Base-by-base conservation (phyloP, 225 moss, liverwort and hornwort species). In the Bryoerythrophyllum caledonicum region DNA sequence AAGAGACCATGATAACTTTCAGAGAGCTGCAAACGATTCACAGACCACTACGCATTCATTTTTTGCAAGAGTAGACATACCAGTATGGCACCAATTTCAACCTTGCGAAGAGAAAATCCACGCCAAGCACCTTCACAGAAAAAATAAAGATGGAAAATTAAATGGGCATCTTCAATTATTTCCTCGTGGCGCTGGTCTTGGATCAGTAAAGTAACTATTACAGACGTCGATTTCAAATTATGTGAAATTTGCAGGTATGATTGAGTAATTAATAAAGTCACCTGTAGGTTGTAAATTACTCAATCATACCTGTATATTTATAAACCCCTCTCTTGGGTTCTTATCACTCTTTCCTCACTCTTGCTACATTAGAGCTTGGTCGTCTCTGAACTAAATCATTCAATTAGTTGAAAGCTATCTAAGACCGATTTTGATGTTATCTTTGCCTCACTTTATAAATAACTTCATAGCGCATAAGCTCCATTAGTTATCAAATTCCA, bases 41-140 rank as follows among this genome's bases (percentile, higher is more conserved):
- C 32, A 28, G 32, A 74, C 30, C n/a, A 43, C 9, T 24, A 14
- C 48, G 56, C 2, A 9, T 60, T 57, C 40, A 59, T 48, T 44
- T 25, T 28, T 27, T 41, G 12, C 7, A 44, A 53, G 40, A 19
- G 49, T 61, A 60, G 30, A 60, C 49, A 41, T 91, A 94, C 96
- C 96, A 97, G 57, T 76, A 65, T 38, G 96, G 96, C 76, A 97
- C 83, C 54, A 97, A 71, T 75, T 84, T 88, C 78, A 86, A 68
- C 70, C 90, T 92, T 77, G 96, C 85, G 60, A 90, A 94, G 57
- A 84, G 32, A 70, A 90, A 71, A 81, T 97, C 96, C 74, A 94
- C 92, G 69, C 92, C 92, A 48, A 91, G 83, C 52, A 85, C 90
- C 96, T 96, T 82, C 75, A 82, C 54, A 76, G 16, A 10, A 44